Percentiles rank a stretch among this genome's conserved stretches.
These are phyloP conservation scores for Selenicereus undatus DNA, from an alignment of 148 eudicot species.

Conservation along the genomic window DNA sequence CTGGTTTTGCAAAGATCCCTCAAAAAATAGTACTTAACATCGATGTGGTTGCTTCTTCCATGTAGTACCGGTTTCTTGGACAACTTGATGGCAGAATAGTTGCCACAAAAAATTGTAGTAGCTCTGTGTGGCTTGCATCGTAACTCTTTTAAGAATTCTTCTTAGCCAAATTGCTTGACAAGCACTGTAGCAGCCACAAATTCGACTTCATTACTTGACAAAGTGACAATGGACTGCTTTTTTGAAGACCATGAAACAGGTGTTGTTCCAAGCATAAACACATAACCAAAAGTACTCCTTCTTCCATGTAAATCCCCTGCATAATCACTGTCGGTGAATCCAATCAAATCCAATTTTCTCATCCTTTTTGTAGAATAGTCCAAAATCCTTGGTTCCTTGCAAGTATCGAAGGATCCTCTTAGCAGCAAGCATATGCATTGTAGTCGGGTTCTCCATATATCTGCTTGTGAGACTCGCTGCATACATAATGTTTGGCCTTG, in stretches of 20 bases:
- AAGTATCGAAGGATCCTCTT: slow-evolving; percentile 12
- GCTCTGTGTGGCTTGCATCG: background rate
- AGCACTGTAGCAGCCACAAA: background rate
- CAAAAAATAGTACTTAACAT: too few relatives aligned
- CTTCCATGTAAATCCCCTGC: too few relatives aligned
- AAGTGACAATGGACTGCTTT: background rate
- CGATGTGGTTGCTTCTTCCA: too few relatives aligned
- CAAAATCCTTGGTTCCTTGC: slow-evolving; percentile 4
- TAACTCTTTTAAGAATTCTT: background rate
- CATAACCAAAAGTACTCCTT: too few relatives aligned
- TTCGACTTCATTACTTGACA: background rate
- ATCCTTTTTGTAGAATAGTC: background rate
- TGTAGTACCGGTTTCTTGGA: too few relatives aligned
- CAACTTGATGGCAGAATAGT: too few relatives aligned
- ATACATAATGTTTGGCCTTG: slow-evolving; percentile 1
- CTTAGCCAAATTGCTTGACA: background rate
- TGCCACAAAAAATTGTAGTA: too few relatives aligned
- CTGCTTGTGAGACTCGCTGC: background rate
- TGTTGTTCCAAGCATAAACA: too few relatives aligned
- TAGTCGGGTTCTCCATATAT: slow-evolving; percentile 8
- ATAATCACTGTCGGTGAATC: slow-evolving; percentile 16
- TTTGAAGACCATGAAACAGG: too few relatives aligned
- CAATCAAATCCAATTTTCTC: background rate
- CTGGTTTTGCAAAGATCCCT: too few relatives aligned
- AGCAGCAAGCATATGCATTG: background rate